These are phyloP conservation scores for Pythium coloratum DNA, from an alignment of 352 stramenopile genomes.

Conservation along the genomic window DNA sequence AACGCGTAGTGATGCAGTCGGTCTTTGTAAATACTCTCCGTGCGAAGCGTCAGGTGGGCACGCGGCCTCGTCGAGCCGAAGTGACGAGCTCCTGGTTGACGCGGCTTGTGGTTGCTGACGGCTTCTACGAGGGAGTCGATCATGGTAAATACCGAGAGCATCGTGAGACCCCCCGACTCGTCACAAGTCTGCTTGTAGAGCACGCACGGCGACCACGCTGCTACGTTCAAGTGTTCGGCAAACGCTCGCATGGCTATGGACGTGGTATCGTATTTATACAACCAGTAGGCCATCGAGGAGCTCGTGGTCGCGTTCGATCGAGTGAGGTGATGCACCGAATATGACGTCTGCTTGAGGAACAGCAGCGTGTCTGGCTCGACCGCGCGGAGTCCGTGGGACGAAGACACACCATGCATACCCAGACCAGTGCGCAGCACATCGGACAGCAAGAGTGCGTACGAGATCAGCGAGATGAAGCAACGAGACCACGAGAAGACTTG, in stretches of 20 bases:
- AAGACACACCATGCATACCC: neutral
- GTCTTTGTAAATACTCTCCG: slow-evolving; percentile 15
- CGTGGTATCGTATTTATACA: slow-evolving; percentile 35
- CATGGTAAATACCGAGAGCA: slow-evolving; percentile 16
- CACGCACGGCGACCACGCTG: slow-evolving; percentile 23
- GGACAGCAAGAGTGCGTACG: slow-evolving; percentile 23
- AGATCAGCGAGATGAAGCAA: slow-evolving; percentile 20
- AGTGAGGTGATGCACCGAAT: neutral
- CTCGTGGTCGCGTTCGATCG: slow-evolving; percentile 1
- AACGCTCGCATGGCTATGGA: slow-evolving; percentile 24
- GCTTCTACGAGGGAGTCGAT: slow-evolving; percentile 23
- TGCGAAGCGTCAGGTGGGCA: slow-evolving; percentile 15
- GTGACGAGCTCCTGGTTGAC: neutral
- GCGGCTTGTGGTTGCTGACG: slow-evolving; percentile 6
- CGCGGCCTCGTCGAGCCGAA: neutral
- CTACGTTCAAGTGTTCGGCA: slow-evolving; percentile 12
- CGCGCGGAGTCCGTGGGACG: neutral
- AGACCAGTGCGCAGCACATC: slow-evolving; percentile 21
- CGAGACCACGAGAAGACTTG: slow-evolving; percentile 22
- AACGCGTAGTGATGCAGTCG: slow-evolving; percentile 23
- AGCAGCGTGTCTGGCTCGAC: neutral
- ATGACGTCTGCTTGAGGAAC: neutral
- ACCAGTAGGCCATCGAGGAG: slow-evolving; percentile 11
- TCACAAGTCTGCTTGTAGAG: slow-evolving; percentile 19
- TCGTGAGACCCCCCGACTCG: neutral